Base-by-base conservation (phyloP, 2,329 filamentous ascomycete species). In the Hymenoscyphus occultus region DNA sequence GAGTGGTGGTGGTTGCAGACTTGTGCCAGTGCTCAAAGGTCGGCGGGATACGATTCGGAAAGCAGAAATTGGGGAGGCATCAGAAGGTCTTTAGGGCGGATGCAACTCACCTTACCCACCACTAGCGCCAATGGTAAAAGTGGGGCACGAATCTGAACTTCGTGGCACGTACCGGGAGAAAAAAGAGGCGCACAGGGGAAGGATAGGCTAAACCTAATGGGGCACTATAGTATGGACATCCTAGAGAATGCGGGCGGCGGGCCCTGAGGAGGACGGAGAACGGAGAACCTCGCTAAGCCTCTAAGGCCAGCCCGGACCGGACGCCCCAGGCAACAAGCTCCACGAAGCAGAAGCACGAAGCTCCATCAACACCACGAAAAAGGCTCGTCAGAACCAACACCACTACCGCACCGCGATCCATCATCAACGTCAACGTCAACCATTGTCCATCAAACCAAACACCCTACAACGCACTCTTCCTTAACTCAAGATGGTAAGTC, bases 41-140 rank as follows among this genome's bases (percentile, higher is more conserved):
- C 48, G 48, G 48, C 48, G 48, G 48, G 48, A 54, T 54, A 54
- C 48, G 48, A 54, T 54, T 54, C 48, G 48, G 48, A 54, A 54
- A 54, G 48, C 48, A 54, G 48, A 54, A 28, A 54, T 35, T 35
- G 48, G 48, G 48, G 48, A 54, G 48, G 48, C n/a, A 54, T 54
- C 48, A 19, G 22, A 22, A 19, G 22, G 48, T 28, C 22, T 54
- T 54, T 54, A 54, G 48, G 48, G 48, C 48, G 48, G 48, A 31
- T 54, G 10, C 48, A 54, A 54, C 48, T 54, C 48, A 22, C 48
- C 48, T 54, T 54, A 54, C 48, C 48, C 48, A 54, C 19, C n/a
- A 35, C 35, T 35, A 35, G 35, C 35, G 5, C 35, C 5, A 35
- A 7, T 35, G 35, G 35, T 35, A 35, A 35, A 35, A 35, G 35